These are phyloP conservation scores for Fusarium chaquense DNA, from an alignment of 2,329 filamentous ascomycete genomes.

Conservation along the genomic window DNA sequence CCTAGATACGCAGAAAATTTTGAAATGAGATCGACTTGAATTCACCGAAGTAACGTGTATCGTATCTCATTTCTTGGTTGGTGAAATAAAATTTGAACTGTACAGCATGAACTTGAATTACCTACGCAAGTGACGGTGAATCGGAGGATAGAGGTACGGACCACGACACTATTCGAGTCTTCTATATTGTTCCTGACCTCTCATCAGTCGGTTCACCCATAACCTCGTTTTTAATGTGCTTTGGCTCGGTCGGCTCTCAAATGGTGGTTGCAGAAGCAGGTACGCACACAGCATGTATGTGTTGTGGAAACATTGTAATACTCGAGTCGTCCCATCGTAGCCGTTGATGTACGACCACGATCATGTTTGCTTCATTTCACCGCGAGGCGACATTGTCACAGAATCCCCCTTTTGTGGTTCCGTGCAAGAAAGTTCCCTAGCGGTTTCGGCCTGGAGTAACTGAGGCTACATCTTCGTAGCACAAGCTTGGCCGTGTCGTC, in stretches of 20 bases:
- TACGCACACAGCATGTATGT: conserved; percentile 26
- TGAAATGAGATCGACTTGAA: too few relatives aligned
- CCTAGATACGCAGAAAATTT: neutral
- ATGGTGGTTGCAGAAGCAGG: conserved; percentile 1
- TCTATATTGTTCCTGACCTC: neutral
- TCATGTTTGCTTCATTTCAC: conserved; percentile 48
- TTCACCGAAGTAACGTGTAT: too few relatives aligned
- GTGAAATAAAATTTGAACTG: neutral
- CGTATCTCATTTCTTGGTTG: neutral
- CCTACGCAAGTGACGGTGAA: neutral
- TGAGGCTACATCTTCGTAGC: conserved; percentile 30
- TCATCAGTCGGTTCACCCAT: neutral
- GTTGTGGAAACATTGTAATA: conserved; percentile 36
- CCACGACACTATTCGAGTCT: neutral
- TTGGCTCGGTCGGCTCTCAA: neutral
- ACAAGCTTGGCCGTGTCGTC: conserved; percentile 39
- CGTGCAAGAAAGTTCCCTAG: conserved; percentile 32
- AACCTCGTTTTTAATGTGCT: neutral
- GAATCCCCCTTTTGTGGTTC: conserved; percentile 26
- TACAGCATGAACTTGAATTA: neutral
- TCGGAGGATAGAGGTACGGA: neutral
- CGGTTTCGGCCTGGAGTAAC: conserved; percentile 30
- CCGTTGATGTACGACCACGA: conserved; percentile 46
- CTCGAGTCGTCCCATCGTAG: conserved; percentile 36
- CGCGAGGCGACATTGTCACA: conserved; percentile 25